phyloP scores from a whole-genome alignment of 257 asterid genomes.

The Solanum ossicruentum region DNA sequence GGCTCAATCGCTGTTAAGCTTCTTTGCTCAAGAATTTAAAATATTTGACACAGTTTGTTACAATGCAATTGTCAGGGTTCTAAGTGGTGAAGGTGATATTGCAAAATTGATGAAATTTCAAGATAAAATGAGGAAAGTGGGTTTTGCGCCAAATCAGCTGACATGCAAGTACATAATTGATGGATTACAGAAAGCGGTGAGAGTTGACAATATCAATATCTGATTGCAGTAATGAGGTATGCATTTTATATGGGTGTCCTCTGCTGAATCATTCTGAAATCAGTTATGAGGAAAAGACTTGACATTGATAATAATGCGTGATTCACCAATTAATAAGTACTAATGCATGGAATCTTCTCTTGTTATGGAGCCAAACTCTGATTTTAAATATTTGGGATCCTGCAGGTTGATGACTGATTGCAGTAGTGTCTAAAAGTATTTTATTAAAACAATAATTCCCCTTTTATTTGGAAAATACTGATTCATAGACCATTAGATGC shows the following conservation, averaged over 20 bases:
- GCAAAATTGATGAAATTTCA: conserved; percentile 40
- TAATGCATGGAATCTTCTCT: not conserved
- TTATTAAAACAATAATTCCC: not conserved
- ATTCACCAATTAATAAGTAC: not conserved
- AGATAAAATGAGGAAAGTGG: conserved; percentile 59
- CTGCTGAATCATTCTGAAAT: not conserved
- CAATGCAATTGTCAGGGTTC: conserved; percentile 30
- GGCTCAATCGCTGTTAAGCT: conserved; percentile 35
- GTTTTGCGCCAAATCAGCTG: conserved; percentile 42
- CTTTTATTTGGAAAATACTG: not conserved
- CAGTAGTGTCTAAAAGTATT: not conserved
- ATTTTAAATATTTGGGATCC: not conserved
- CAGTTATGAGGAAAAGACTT: not conserved
- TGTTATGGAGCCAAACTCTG: not conserved
- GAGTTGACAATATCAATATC: conserved; percentile 4
- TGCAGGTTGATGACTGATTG: not conserved
- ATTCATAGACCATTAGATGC: not conserved
- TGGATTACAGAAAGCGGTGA: conserved; percentile 44
- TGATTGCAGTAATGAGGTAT: not conserved
- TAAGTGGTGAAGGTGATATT: conserved; percentile 37
- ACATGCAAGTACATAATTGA: conserved; percentile 60
- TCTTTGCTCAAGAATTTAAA: conserved; percentile 41
- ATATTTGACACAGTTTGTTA: conserved; percentile 50
- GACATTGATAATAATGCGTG: not conserved
- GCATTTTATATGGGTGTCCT: not conserved